phyloP scores from a whole-genome alignment of 257 asterid species.

The Lithospermum erythrorhizon region DNA sequence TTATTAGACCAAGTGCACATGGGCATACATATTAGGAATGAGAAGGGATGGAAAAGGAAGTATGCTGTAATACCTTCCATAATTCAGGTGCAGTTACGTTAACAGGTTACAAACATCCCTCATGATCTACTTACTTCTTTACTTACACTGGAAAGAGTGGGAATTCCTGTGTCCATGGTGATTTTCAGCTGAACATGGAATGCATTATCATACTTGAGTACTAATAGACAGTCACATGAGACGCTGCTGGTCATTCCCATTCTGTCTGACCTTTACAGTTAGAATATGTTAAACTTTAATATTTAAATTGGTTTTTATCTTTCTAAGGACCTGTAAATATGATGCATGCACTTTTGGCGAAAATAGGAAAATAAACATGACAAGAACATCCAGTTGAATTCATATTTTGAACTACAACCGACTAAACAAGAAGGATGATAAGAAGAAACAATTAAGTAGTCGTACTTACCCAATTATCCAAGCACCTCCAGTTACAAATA shows the following conservation, averaged over 20 bases:
- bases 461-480: slow-evolving; percentile 93
- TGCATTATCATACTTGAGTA: not conserved
- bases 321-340: not conserved
- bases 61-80: not conserved
- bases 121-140: not conserved
- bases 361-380: not conserved
- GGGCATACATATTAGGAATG: not conserved
- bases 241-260: not conserved
- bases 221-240: slow-evolving; percentile 2
- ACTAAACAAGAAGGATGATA: not conserved
- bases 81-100: not conserved
- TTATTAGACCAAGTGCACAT: not conserved
- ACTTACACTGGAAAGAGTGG: not conserved
- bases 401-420: not conserved
- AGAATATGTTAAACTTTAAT: not conserved
- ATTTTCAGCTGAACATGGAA: not conserved
- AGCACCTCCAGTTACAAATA: slow-evolving; percentile 97
- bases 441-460: not conserved
- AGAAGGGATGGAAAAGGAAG: not conserved
- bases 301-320: not conserved
- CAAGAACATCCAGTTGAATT: not conserved
- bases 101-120: not conserved
- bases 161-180: not conserved
- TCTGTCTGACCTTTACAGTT: slow-evolving; percentile 1
- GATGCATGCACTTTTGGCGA: not conserved